These are phyloP conservation scores for Kwoniella europaea DNA, from an alignment of 768 basidiomycete genomes.

Conservation along the genomic window DNA sequence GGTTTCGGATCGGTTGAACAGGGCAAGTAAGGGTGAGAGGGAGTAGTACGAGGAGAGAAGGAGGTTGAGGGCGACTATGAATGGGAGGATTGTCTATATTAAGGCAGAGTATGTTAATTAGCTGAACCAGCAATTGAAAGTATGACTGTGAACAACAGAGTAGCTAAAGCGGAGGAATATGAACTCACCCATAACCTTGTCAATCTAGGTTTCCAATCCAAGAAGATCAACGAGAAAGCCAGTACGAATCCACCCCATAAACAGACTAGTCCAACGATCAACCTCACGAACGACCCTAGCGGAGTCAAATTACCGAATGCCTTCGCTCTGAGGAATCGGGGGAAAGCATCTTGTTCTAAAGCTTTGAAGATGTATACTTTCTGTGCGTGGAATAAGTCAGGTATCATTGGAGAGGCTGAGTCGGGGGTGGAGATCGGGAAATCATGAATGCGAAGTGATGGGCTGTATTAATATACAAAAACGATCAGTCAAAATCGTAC, in stretches of 20 bases:
- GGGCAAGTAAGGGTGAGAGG: constrained; percentile 92
- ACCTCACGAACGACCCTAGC: constrained; percentile 80
- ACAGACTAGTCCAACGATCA: constrained; percentile 79
- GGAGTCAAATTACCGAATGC: constrained; percentile 98
- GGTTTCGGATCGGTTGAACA: constrained; percentile 91
- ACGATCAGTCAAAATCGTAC: constrained; percentile 1
- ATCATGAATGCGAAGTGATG: constrained; percentile 83
- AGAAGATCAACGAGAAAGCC: constrained; percentile 88
- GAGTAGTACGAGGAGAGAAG: constrained; percentile 96
- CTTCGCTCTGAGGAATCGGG: constrained; percentile 88
- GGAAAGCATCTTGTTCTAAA: constrained; percentile 76
- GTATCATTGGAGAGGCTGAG: constrained; percentile 67
- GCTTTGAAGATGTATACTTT: constrained; percentile 96
- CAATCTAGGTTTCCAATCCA: constrained; percentile 89
- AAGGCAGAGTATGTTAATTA: background rate
- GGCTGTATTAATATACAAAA: constrained; percentile 58
- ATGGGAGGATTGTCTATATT: constrained; percentile 87
- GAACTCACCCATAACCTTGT: constrained; percentile 90
- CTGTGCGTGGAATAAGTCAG: constrained; percentile 95
- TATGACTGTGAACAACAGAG: background rate
- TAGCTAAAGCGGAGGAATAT: background rate
- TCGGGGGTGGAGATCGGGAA: constrained; percentile 79
- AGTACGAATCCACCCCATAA: constrained; percentile 95
- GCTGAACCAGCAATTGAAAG: too few species aligned
- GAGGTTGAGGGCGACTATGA: constrained; percentile 83